phyloP scores from a whole-genome alignment of 2,329 filamentous ascomycete genomes.

The Didymella pinodella region DNA sequence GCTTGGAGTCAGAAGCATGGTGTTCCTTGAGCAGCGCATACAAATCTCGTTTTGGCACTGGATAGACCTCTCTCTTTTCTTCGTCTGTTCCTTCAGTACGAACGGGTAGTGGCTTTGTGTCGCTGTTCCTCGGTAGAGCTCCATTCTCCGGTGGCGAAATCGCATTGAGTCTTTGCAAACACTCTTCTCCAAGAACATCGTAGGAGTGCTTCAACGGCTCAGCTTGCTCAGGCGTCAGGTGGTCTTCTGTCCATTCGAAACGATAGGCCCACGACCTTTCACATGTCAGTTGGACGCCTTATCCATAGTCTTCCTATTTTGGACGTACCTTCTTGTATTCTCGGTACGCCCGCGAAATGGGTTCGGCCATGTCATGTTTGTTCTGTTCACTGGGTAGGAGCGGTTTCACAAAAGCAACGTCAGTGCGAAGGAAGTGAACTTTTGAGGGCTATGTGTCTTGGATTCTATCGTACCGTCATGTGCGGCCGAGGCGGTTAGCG shows the following conservation, averaged over 20 bases:
- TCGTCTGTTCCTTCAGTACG: constrained; percentile 37
- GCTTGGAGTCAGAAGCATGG: constrained; percentile 62
- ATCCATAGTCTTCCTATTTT: constrained; percentile 24
- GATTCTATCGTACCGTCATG: constrained; percentile 32
- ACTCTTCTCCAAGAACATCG: constrained; percentile 72
- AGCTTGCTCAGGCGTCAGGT: constrained; percentile 67
- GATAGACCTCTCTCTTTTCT: constrained; percentile 46
- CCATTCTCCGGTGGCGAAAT: constrained; percentile 61
- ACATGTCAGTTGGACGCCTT: constrained; percentile 22
- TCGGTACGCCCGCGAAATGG: constrained; percentile 53
- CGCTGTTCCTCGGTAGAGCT: constrained; percentile 51
- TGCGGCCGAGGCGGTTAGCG: constrained; percentile 41
- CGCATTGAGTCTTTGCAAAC: constrained; percentile 68
- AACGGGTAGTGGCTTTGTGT: constrained; percentile 38
- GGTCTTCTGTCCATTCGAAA: constrained; percentile 73
- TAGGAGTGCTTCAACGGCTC: constrained; percentile 70
- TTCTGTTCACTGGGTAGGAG: neutral
- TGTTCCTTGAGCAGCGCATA: constrained; percentile 70
- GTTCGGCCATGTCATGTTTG: constrained; percentile 54
- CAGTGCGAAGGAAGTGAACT: constrained; percentile 2
- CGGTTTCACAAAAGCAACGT: neutral
- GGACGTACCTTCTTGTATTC: constrained; percentile 54
- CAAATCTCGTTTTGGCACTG: constrained; percentile 62
- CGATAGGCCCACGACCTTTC: constrained; percentile 69
- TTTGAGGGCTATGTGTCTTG: neutral